Base-by-base conservation (phyloP, 2,329 filamentous ascomycete species). In the Tolypocladium album region DNA sequence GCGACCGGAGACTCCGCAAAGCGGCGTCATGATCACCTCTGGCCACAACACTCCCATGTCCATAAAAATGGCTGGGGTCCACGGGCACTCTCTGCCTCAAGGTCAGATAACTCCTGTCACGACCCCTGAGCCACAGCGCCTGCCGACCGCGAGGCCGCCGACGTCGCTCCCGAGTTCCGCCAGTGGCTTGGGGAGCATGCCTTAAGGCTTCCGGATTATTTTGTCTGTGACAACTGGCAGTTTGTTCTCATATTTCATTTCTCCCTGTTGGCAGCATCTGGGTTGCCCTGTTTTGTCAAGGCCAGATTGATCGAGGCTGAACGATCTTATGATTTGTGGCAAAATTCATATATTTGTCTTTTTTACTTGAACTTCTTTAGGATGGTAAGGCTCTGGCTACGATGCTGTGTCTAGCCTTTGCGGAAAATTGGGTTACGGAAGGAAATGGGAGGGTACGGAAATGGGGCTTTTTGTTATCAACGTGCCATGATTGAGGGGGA, bases 1-100 rank as follows among this genome's bases (percentile, higher is more conserved):
- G 58, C 70, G 69, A 60, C 72, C 71, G 20, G 64, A 66, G 47
- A 70, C 69, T 6, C 67, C 72, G 11, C 70, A 72, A 55, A 64
- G 67, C 59, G 34, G 36, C 13, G 50, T 45, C 43, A 59, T 63
- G 45, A 42, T 64, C 20, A 59, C 64, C 34, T 67, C 70, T 22
- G 61, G 52, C 15, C 47, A 61, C n/a, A 50, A 56, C 39, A 58
- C 52, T 11, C 58, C 63, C 31, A 57, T 55, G n/a, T 60, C 60
- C 17, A 39, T 58, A 31, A 56, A 56, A 12, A 52, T 61, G 56
- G 45, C 52, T 2, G 56, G 36, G 8, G 20, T 55, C 12, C 31
- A 58, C 42, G 27, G 34, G 22, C 34, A 55, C 15, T 17, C 40
- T 15, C 45, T n/a, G 9, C 27, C 27, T 22, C 40, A 42, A n/a